Evolutionary conservation across 1,284 basidiomycete genomes (phyloP).

Genomic region (Austropuccinia psidii): DNA sequence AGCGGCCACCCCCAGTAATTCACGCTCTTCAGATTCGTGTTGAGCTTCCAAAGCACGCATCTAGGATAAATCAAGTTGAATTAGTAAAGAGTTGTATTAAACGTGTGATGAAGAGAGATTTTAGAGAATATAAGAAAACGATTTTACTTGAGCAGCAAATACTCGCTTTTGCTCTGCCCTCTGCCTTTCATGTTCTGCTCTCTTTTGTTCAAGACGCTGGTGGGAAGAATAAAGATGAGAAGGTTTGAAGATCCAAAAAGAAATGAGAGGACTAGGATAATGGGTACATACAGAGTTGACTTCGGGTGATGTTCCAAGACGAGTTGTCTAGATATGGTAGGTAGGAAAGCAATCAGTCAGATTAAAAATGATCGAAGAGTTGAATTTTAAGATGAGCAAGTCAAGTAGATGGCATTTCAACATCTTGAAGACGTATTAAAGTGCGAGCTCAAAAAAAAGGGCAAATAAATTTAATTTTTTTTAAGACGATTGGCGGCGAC

Average conservation of each 20-base stretch:
- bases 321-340: slow-evolving; percentile 7
- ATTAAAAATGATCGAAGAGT: too few species aligned
- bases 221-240: neutral
- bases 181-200: slow-evolving; percentile 78
- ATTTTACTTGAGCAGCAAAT: slow-evolving; percentile 89
- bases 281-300: slow-evolving; percentile 18
- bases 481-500: neutral
- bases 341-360: neutral
- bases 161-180: slow-evolving; percentile 72
- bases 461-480: neutral
- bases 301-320: slow-evolving; percentile 33
- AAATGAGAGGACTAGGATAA: neutral
- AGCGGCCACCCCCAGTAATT: slow-evolving; percentile 26
- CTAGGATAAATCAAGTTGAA: slow-evolving; percentile 26
- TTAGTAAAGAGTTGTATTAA: slow-evolving; percentile 21
- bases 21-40: slow-evolving; percentile 39
- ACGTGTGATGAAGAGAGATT: neutral
- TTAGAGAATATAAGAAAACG: slow-evolving; percentile 71
- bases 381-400: too few species aligned
- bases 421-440: neutral
- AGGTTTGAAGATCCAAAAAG: neutral
- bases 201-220: slow-evolving; percentile 79
- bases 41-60: slow-evolving; percentile 39
- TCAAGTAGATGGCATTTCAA: too few species aligned
- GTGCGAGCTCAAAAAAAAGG: neutral